These are phyloP conservation scores for Cochlearia excelsa DNA, from an alignment of 345 rosid species.

Conservation along the genomic window DNA sequence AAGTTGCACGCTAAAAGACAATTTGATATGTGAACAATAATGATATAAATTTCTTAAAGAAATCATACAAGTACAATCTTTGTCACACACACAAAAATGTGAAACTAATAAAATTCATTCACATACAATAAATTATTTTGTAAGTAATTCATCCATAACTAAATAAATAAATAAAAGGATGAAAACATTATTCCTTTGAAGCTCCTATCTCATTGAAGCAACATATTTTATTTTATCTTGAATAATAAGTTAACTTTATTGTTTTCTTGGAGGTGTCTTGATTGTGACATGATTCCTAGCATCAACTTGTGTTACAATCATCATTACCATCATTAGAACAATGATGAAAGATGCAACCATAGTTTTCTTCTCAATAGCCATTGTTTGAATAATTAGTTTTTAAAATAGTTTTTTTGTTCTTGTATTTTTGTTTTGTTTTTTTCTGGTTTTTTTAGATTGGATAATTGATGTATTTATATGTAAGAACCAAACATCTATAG, in stretches of 20 bases:
- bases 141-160: slow-evolving; percentile 23
- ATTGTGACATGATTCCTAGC: slow-evolving; percentile 26
- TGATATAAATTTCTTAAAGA: too few relatives aligned
- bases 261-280: slow-evolving; percentile 19
- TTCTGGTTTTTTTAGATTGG: not conserved
- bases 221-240: slow-evolving; percentile 21
- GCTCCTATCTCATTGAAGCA: slow-evolving; percentile 24
- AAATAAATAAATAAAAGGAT: slow-evolving; percentile 21
- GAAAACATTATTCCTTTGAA: slow-evolving; percentile 9
- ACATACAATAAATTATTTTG: too few relatives aligned
- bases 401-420: slow-evolving; percentile 20
- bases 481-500: slow-evolving; percentile 8
- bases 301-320: slow-evolving; percentile 26
- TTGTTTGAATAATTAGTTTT: slow-evolving; percentile 15
- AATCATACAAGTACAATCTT: too few relatives aligned
- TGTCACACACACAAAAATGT: too few relatives aligned
- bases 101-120: too few relatives aligned
- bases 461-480: slow-evolving; percentile 10
- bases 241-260: slow-evolving; percentile 14
- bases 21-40: too few relatives aligned
- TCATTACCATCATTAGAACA: slow-evolving; percentile 29
- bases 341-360: slow-evolving; percentile 28
- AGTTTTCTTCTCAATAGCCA: slow-evolving; percentile 34
- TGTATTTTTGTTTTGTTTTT: not conserved
- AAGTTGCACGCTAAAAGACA: too few relatives aligned